Evolutionary conservation across 306 rosid species (phyloP).

Genomic region (Senna tora): DNA sequence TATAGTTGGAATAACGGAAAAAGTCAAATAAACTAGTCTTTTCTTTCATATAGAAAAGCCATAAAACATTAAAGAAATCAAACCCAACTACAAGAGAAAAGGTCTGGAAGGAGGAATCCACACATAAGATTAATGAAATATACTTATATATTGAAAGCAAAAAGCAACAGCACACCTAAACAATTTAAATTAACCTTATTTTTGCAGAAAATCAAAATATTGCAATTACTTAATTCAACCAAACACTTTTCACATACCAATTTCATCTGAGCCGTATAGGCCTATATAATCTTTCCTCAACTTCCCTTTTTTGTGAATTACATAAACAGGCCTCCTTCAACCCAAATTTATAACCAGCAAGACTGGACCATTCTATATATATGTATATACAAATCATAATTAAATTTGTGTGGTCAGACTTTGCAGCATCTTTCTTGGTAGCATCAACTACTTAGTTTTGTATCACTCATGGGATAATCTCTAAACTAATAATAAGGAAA

Average conservation of each 20-base stretch:
- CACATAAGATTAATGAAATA: slow-evolving; percentile 32
- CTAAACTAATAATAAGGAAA: no score
- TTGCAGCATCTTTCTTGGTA: slow-evolving; percentile 60
- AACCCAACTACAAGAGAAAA: slow-evolving; percentile 15
- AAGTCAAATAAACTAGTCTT: slow-evolving; percentile 57
- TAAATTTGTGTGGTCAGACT: slow-evolving; percentile 54
- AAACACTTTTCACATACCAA: slow-evolving; percentile 47
- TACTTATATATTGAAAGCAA: slow-evolving; percentile 8
- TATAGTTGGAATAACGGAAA: slow-evolving; percentile 17
- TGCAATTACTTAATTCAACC: slow-evolving; percentile 36
- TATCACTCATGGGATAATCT: no score
- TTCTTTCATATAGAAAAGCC: slow-evolving; percentile 32
- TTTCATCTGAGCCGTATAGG: slow-evolving; percentile 4
- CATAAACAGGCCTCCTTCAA: no score
- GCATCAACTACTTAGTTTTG: slow-evolving; percentile 55
- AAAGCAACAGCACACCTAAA: slow-evolving; percentile 50
- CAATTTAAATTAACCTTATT: slow-evolving; percentile 41
- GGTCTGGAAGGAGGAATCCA: slow-evolving; percentile 40
- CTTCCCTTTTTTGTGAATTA: no score
- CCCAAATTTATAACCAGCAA: slow-evolving; percentile 31
- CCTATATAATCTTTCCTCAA: no score
- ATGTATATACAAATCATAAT: slow-evolving; percentile 35
- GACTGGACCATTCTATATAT: slow-evolving; percentile 36
- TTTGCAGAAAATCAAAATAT: slow-evolving; percentile 30
- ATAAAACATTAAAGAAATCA: slow-evolving; percentile 39